Evolutionary conservation across 139 green algal genomes (phyloP).

Genomic region (Picochlorum sp.): DNA sequence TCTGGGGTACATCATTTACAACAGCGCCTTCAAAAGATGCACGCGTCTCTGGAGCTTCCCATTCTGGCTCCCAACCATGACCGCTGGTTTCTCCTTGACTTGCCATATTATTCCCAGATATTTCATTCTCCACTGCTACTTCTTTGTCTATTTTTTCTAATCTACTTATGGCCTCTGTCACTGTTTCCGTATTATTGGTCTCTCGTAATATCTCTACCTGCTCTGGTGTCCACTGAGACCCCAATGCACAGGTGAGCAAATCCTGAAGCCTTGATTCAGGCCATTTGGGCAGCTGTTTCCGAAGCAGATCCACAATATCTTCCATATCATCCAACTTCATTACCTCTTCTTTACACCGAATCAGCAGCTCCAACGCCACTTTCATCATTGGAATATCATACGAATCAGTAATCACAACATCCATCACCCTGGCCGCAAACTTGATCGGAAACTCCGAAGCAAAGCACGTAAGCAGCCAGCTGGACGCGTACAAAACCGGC

Average conservation of each 20-base stretch:
- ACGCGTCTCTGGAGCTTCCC: not conserved
- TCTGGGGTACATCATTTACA: too few species aligned
- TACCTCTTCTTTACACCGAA: conserved; percentile 21
- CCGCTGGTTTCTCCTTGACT: too few species aligned
- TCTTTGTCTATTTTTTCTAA: not conserved
- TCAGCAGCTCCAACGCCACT: conserved; percentile 42
- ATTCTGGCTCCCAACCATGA: not conserved
- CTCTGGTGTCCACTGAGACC: not conserved
- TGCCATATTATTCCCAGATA: too few species aligned
- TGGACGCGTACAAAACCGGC: conserved; percentile 60
- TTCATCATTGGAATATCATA: conserved; percentile 53
- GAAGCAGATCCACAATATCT: conserved; percentile 47
- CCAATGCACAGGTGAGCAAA: conserved; percentile 20
- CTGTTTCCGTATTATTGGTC: conserved; percentile 37
- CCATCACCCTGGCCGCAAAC: conserved; percentile 62
- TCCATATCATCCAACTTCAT: conserved; percentile 50
- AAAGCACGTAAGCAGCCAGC: conserved; percentile 73
- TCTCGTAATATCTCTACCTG: conserved; percentile 22
- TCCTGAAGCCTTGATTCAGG: conserved; percentile 25
- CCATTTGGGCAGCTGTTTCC: conserved; percentile 31
- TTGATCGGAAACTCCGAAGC: conserved; percentile 58
- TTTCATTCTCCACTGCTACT: not conserved
- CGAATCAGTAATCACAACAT: conserved; percentile 52
- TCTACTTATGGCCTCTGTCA: conserved; percentile 41
- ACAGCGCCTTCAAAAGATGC: not conserved